phyloP scores from a whole-genome alignment of 2,329 filamentous ascomycete genomes.

The Xylaria sp. region DNA sequence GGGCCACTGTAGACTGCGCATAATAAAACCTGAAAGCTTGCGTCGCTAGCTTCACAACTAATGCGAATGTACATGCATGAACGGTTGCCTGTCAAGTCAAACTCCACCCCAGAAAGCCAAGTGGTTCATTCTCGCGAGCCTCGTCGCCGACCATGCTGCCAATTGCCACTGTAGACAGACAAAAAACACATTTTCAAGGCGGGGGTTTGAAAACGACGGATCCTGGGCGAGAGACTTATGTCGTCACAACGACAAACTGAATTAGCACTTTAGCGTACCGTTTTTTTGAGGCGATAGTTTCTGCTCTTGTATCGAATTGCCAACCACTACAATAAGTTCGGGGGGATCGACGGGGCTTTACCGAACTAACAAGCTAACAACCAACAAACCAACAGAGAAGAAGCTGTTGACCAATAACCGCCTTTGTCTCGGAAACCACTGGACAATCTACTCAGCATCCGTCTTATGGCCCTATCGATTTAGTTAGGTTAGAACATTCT shows the following conservation, averaged over 20 bases:
- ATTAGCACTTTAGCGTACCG: conserved; percentile 1
- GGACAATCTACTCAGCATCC: neutral
- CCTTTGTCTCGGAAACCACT: neutral
- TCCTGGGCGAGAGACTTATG: neutral
- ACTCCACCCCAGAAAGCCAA: conserved; percentile 12
- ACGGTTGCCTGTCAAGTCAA: conserved; percentile 16
- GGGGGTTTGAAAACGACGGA: conserved; percentile 8
- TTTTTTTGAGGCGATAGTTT: neutral
- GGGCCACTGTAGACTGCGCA: conserved; percentile 6
- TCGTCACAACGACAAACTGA: conserved; percentile 3
- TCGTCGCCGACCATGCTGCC: conserved; percentile 32
- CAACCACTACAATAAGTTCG: neutral
- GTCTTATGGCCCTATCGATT: conserved; percentile 5
- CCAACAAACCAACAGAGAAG: neutral
- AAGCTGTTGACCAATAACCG: neutral
- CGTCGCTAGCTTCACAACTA: neutral
- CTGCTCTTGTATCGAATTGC: too few species aligned
- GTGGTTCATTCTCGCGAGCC: conserved; percentile 3
- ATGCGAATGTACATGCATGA: conserved; percentile 2
- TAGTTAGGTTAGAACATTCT: neutral
- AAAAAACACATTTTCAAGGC: conserved; percentile 2
- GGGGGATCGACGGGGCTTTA: neutral
- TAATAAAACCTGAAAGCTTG: conserved; percentile 10
- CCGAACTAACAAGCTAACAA: conserved; percentile 6
- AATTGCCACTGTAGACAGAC: conserved; percentile 22